These are phyloP conservation scores for Yamadazyma scolyti DNA, from an alignment of 805 yeast genomes.

Conservation along the genomic window DNA sequence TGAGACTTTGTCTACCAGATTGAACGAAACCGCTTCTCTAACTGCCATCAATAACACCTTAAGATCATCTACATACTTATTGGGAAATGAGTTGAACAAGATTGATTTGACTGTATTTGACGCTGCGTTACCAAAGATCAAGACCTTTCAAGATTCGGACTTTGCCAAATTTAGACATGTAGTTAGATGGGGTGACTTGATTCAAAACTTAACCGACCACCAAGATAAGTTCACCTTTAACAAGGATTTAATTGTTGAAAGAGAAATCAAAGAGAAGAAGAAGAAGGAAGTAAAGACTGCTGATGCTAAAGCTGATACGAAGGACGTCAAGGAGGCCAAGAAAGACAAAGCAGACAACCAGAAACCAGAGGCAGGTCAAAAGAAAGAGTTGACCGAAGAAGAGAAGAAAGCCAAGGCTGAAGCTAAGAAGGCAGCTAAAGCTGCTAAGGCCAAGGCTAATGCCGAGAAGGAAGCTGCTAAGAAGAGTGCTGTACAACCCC, in stretches of 20 bases:
- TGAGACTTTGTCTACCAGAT: slow-evolving; percentile 63
- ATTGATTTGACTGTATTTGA: slow-evolving; percentile 74
- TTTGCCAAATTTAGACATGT: slow-evolving; percentile 73
- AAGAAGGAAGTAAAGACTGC: slow-evolving; percentile 27
- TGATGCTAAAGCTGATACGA: slow-evolving; percentile 30
- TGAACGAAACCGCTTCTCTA: slow-evolving; percentile 44
- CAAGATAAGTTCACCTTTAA: slow-evolving; percentile 56
- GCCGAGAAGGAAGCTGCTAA: slow-evolving; percentile 47
- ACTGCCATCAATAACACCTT: slow-evolving; percentile 61
- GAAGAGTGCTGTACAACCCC: slow-evolving; percentile 56
- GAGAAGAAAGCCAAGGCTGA: slow-evolving; percentile 46
- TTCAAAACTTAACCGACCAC: slow-evolving; percentile 60
- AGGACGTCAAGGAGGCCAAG: slow-evolving; percentile 38
- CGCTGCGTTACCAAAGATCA: slow-evolving; percentile 57
- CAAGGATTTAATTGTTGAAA: slow-evolving; percentile 61
- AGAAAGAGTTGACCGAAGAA: slow-evolving; percentile 32
- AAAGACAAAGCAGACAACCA: slow-evolving; percentile 16
- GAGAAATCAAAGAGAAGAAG: slow-evolving; percentile 67
- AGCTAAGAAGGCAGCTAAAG: slow-evolving; percentile 61
- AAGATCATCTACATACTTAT: slow-evolving; percentile 65
- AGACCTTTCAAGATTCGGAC: slow-evolving; percentile 46
- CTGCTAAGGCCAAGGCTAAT: slow-evolving; percentile 59
- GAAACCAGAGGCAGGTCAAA: slow-evolving; percentile 11
- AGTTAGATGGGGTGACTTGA: slow-evolving; percentile 86
- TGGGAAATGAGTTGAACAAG: slow-evolving; percentile 62